Conservation (phyloP, 208 protist genomes). For the Trypanosomatidae sp. region DNA sequence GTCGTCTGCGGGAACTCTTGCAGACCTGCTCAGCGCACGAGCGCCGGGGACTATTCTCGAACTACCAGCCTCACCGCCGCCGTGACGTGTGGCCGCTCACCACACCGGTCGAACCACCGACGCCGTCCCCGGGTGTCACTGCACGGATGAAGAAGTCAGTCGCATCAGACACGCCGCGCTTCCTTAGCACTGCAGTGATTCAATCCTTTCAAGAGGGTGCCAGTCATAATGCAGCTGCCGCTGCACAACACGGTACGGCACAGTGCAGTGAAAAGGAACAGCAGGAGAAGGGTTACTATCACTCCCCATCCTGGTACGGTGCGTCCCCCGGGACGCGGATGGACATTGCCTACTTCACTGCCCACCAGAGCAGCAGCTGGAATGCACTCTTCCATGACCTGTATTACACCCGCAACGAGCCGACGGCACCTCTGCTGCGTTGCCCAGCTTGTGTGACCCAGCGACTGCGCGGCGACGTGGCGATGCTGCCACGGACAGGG, state of each 20-base stretch:
- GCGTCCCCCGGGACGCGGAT: constrained; percentile 18
- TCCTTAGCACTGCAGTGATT: background rate
- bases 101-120: background rate
- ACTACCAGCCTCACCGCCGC: background rate
- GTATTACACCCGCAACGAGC: constrained; percentile 18
- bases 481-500: background rate
- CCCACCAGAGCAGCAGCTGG: constrained; percentile 11
- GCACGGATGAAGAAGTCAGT: background rate
- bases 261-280: background rate
- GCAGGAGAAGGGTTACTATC: background rate
- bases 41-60: background rate
- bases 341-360: constrained; percentile 31
- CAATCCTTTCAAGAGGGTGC: background rate
- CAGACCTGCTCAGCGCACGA: background rate
- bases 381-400: constrained; percentile 19
- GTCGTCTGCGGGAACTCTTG: constrained; percentile 15
- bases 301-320: constrained; percentile 19
- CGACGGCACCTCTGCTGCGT: constrained; percentile 35
- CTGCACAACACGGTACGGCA: background rate
- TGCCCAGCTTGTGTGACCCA: constrained; percentile 35
- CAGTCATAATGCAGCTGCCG: background rate
- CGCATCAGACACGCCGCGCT: background rate
- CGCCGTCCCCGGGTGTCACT: background rate
- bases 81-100: constrained; percentile 6
- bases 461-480: background rate